Percentiles rank a stretch among this genome's conserved stretches.
phyloP scores from a whole-genome alignment of 768 basidiomycete species.

The Serendipita sp. region DNA sequence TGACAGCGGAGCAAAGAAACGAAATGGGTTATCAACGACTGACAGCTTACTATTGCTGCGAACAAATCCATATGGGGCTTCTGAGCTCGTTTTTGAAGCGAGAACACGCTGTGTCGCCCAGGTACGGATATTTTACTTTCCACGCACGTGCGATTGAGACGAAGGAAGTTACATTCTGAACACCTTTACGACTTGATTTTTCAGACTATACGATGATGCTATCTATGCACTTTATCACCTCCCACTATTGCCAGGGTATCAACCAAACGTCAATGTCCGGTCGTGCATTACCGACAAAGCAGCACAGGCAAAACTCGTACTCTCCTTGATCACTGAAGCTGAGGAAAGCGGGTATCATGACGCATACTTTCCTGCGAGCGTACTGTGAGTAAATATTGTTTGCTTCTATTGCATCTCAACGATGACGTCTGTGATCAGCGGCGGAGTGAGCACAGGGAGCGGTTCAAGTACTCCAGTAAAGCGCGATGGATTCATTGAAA shows the following conservation, averaged over 20 bases:
- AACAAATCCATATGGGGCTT: slow-evolving; percentile 69
- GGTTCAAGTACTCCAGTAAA: slow-evolving; percentile 1
- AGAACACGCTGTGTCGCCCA: slow-evolving; percentile 76
- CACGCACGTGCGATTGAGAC: neutral
- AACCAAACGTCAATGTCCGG: slow-evolving; percentile 67
- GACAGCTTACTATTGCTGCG: slow-evolving; percentile 80
- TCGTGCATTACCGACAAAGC: slow-evolving; percentile 50
- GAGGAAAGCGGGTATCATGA: slow-evolving; percentile 86
- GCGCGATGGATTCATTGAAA: neutral
- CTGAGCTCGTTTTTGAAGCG: slow-evolving; percentile 75
- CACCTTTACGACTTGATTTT: too few species aligned
- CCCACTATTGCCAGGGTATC: slow-evolving; percentile 82
- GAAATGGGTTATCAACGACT: slow-evolving; percentile 64
- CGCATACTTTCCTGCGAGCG: slow-evolving; percentile 40
- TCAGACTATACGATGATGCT: slow-evolving; percentile 76
- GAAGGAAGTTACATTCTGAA: too few species aligned
- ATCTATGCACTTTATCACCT: slow-evolving; percentile 88
- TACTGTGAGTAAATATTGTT: neutral
- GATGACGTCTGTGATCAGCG: neutral
- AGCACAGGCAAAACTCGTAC: slow-evolving; percentile 37
- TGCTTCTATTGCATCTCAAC: neutral
- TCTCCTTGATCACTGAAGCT: slow-evolving; percentile 61
- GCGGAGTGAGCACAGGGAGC: neutral
- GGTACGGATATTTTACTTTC: neutral
- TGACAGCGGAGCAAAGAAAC: slow-evolving; percentile 74